Percentiles rank a stretch among this genome's conserved stretches.
Conservation (phyloP, 768 basidiomycete species). For the Coprinellus aureogranulatus region DNA sequence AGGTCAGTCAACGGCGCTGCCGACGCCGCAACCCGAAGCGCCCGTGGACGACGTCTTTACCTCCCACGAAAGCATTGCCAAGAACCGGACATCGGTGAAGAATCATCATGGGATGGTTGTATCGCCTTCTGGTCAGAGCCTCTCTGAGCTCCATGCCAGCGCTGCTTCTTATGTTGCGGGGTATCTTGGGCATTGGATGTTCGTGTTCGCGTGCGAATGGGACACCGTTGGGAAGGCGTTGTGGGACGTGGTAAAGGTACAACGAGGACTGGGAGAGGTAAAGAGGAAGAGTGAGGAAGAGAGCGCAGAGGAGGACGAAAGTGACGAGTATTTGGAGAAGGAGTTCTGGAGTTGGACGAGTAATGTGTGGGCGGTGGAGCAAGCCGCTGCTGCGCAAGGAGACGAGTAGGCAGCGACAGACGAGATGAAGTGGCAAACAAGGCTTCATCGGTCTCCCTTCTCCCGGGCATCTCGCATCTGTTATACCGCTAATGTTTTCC, state of each 20-base stretch:
- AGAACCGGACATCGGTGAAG: too few species aligned
- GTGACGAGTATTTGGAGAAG: neutral
- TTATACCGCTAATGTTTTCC: too few species aligned
- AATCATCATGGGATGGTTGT: neutral
- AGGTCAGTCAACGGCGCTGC: too few species aligned
- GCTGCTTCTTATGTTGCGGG: conserved; percentile 41
- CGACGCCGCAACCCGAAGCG: too few species aligned
- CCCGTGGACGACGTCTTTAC: too few species aligned
- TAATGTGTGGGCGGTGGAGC: neutral
- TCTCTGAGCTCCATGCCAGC: conserved; percentile 40
- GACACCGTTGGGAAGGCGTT: conserved; percentile 40
- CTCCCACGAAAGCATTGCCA: too few species aligned
- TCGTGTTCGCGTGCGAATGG: conserved; percentile 40
- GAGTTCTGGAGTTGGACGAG: neutral
- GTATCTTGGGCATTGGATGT: conserved; percentile 44
- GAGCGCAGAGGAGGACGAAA: neutral
- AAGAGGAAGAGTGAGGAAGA: neutral
- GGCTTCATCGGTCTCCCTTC: too few species aligned
- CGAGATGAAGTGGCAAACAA: too few species aligned
- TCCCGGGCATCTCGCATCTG: too few species aligned
- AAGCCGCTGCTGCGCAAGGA: neutral
- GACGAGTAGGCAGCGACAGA: neutral
- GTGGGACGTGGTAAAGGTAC: conserved; percentile 6
- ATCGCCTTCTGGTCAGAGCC: conserved; percentile 34
- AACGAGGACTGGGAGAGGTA: neutral